Percentiles rank a stretch among this genome's conserved stretches.
phyloP scores from a whole-genome alignment of 805 yeast genomes.

The Ogataea haglerorum region DNA sequence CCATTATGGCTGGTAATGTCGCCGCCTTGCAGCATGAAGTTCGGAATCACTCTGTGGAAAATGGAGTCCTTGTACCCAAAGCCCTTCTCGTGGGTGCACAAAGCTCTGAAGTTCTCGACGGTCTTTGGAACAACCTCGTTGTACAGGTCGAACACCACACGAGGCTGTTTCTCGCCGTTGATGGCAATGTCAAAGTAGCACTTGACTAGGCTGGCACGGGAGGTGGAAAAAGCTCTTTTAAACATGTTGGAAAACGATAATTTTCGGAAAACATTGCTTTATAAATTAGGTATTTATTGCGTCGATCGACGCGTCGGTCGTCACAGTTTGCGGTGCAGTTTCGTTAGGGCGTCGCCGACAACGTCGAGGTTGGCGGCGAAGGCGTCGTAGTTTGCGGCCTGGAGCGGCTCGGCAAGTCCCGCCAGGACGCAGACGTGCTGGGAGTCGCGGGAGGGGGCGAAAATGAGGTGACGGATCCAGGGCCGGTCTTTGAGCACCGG shows the following conservation, averaged over 20 bases:
- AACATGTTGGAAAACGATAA: slow-evolving; percentile 4
- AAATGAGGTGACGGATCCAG: slow-evolving; percentile 64
- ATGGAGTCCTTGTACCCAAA: slow-evolving; percentile 79
- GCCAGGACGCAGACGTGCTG: slow-evolving; percentile 53
- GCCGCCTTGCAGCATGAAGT: slow-evolving; percentile 96
- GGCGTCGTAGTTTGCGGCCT: slow-evolving; percentile 17
- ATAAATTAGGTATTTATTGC: not conserved
- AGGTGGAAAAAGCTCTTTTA: slow-evolving; percentile 50
- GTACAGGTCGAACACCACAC: slow-evolving; percentile 81
- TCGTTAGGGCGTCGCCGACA: slow-evolving; percentile 10
- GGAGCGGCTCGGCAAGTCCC: slow-evolving; percentile 54
- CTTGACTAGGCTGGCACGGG: slow-evolving; percentile 44
- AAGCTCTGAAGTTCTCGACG: slow-evolving; percentile 92
- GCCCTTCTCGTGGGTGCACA: slow-evolving; percentile 87
- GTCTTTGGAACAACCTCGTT: slow-evolving; percentile 93
- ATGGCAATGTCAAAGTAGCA: slow-evolving; percentile 57
- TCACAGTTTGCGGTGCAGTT: slow-evolving; percentile 13
- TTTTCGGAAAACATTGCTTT: not conserved
- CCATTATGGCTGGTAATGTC: slow-evolving; percentile 84
- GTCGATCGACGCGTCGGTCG: slow-evolving; percentile 10
- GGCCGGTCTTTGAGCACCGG: slow-evolving; percentile 46
- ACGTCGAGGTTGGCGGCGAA: not conserved
- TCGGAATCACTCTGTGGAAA: slow-evolving; percentile 95
- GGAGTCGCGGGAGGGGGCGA: slow-evolving; percentile 55
- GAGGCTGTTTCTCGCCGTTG: slow-evolving; percentile 47